A percentile compares a stretch with the other conserved stretches of the same genome.
Conservation (phyloP, 179 eudicot species). For the Drosera spatulata region DNA sequence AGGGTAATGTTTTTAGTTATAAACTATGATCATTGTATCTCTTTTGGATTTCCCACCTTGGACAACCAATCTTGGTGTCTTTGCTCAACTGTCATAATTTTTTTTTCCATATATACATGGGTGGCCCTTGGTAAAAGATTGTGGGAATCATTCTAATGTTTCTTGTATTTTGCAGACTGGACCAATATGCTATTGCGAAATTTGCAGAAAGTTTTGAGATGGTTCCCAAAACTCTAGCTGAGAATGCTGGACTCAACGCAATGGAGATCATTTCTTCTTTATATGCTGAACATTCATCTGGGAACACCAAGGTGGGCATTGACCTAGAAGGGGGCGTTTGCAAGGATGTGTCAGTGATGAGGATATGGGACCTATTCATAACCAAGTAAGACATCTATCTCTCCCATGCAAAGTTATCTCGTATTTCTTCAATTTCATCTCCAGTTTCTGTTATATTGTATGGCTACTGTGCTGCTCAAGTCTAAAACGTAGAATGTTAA, state of each 20-base stretch:
- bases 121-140: no score
- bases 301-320: constrained; percentile 76
- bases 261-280: constrained; percentile 88
- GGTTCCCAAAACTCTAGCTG: constrained; percentile 86
- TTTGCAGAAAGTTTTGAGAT: constrained; percentile 96
- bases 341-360: constrained; percentile 58
- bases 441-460: no score
- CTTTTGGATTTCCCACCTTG: no score
- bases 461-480: no score
- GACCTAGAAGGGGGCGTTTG: constrained; percentile 78
- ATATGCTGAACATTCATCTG: constrained; percentile 80
- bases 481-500: no score
- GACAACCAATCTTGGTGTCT: no score
- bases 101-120: no score
- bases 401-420: no score
- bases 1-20: constrained; percentile 32
- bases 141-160: no score
- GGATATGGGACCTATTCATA: constrained; percentile 77
- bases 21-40: no score
- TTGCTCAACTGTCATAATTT: no score
- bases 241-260: constrained; percentile 94
- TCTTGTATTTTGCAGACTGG: constrained; percentile 45
- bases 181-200: constrained; percentile 90
- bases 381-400: constrained; percentile 49
- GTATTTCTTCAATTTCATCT: no score